Base-by-base conservation (phyloP, 192 early-diverging fungal genomes). In the Linnemannia zychae region DNA sequence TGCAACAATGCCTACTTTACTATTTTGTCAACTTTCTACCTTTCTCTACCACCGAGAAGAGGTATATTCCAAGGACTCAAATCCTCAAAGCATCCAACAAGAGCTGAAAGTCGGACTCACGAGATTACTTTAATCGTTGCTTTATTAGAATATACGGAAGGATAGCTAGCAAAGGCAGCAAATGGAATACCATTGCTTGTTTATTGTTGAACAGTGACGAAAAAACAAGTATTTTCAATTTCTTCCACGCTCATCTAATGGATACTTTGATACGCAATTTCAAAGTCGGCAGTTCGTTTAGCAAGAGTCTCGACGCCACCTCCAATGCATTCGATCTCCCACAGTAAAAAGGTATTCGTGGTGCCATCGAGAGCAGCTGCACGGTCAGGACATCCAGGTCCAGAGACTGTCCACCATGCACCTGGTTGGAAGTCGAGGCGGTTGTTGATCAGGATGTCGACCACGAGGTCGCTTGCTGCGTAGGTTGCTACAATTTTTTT, bases 391-490 rank as follows among this genome's bases (percentile, higher is more conserved):
- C 82, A 84, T 5, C 46, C 49, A 17, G 82, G 77, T n/a, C 82
- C 82, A 18, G 65, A 63, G 34, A 79, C 72, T 2, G 73, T 71
- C 82, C 82, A 84, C 82, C 82, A 84, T 11, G 82, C 77, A 67
- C 82, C 82, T 0, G 82, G 82, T 28, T 71, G 67, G 65, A 84
- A 84, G 31, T 84, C 82, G 15, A 34, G 24, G 20, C 78, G 53
- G 24, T 57, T 69, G 22, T 75, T 37, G 73, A 84, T 75, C 44
- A 84, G 24, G 13, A 79, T 69, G 22, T 75, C 68, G 4, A 72
- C 82, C n/a, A 84, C 71, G 12, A 17, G 47, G 1, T 33, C 37
- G 28, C 78, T 40, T 28, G 18, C 34, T 0, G 82, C 76, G 67
- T 50, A 84, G 4, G 40, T 31, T 5, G 82, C 66, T 67, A 76